Base-by-base conservation (phyloP, 192 early-diverging fungal species). In the Coemansia umbellata region DNA sequence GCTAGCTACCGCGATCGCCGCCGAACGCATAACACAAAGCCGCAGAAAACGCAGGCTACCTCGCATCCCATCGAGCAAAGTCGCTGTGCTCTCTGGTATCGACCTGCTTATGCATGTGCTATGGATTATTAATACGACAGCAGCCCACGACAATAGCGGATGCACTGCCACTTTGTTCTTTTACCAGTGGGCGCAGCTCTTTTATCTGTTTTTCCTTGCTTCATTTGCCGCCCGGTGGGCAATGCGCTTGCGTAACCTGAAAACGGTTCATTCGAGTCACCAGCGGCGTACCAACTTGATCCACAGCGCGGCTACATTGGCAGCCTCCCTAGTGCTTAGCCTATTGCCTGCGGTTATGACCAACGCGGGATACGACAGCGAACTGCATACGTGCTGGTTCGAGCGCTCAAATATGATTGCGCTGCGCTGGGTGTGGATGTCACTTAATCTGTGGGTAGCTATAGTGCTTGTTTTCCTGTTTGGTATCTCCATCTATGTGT, bases 341-440 rank as follows among this genome's bases (percentile, higher is more conserved):
- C 32, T 74, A 27, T 30, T 74, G 3, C 70, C 70, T 10, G 70
- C 59, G 0, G 45, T 66, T 2, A 66, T 74, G 63, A 42, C 33
- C 17, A 47, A 32, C 4, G 62, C 68, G 4, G 10, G n/a, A 15
- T 49, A 66, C 15, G 58, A 74, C 21, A 39, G 19, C 3, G 41
- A 60, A 28, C 22, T 74, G 18, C 24, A 42, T 2, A 18, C 39
- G 3, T 74, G 70, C 36, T 74, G 70, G 70, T 62, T 74, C 49
- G 53, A 36, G n/a, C 22, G 44, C 1, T 31, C 36, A 17, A 42
- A 43, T n/a, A 22, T 47, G 0, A 53, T 44, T 5, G 55, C 70
- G 13, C 21, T 61, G 39, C 58, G 70, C 17, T 74, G 70, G 70
- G 55, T 62, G 24, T 74, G 70, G 70, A 60, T 74, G 59, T 41